Evolutionary conservation across 2,329 filamentous ascomycete species (phyloP), one percentile per base, ranked within the genome.

Genomic region (Celoporthe dispersa): DNA sequence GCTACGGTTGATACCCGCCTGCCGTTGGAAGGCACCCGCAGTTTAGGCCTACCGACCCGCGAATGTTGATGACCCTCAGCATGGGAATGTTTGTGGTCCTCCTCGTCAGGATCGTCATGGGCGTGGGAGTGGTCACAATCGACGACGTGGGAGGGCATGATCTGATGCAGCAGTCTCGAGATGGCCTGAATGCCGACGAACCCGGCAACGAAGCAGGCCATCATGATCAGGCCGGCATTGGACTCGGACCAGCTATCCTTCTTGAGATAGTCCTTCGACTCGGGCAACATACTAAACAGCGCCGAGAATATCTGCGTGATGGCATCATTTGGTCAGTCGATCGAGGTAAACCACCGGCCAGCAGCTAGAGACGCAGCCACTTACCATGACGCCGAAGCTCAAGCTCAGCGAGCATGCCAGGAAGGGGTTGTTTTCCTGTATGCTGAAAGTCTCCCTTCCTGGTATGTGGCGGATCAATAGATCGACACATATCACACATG

Each of bases 371-470:
- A n/a, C 25, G 31, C 48, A 48, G 19, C 33, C 22, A 78, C 88
- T 74, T 80, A 97, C 94, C 94, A 99, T 97, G 61, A 98, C 94
- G 59, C 96, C 95, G 75, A 97, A 97, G 79, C 94, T 98, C 73
- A 99, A 82, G 80, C 94, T 97, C 71, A 98, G 82, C 0, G 95
- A 98, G 31, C 90, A 90, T 0, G 94, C 94, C 5, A 98, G 85
- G 78, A 99, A 99, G 31, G 85, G 85, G 82, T 93, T 95, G 81
- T 93, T 98, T 73, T 97, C 92, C 77, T 97, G 90, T 74, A 99
- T 97, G 75, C 90, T 88, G 79, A 98, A 99, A 78, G 90, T 86
- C 75, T 86, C 88, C 80, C 91, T 90, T 66, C 91, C 88, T 3
- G 93, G 92, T 64, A 97, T 84, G 66, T 87, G 85, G 69, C 90